These are phyloP conservation scores for Kwoniella pini DNA, from an alignment of 768 basidiomycete species.

Conservation along the genomic window DNA sequence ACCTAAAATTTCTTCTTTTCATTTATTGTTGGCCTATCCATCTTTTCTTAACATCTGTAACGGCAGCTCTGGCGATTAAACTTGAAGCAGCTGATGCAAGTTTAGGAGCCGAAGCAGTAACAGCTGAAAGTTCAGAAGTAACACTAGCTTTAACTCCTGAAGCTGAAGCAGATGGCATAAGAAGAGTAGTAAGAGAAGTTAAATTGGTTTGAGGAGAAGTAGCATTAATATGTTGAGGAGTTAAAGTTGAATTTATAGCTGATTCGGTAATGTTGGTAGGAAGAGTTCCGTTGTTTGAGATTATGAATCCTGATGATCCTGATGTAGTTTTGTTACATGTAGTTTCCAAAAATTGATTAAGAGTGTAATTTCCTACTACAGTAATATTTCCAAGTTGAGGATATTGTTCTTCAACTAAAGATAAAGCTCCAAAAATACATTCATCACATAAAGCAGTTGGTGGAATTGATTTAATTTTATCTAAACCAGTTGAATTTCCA, in stretches of 20 bases:
- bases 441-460: slow-evolving; percentile 42
- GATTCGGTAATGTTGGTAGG: slow-evolving; percentile 43
- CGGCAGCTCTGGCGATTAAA: slow-evolving; percentile 2
- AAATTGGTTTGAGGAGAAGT: slow-evolving; percentile 13
- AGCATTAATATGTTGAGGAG: slow-evolving; percentile 24
- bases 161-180: slow-evolving; percentile 5
- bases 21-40: slow-evolving; percentile 32
- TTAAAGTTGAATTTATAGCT: slow-evolving; percentile 45
- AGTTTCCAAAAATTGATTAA: slow-evolving; percentile 30
- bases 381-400: slow-evolving; percentile 34
- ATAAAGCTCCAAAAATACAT: slow-evolving; percentile 48
- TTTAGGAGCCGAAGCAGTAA: background rate
- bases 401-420: slow-evolving; percentile 40
- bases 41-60: slow-evolving; percentile 25
- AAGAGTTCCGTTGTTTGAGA: slow-evolving; percentile 41
- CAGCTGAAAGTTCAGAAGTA: background rate
- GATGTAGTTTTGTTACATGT: slow-evolving; percentile 32
- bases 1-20: too few species aligned
- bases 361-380: slow-evolving; percentile 21
- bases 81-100: slow-evolving; percentile 10
- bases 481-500: slow-evolving; percentile 37
- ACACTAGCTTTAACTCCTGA: slow-evolving; percentile 1
- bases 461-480: slow-evolving; percentile 26
- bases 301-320: slow-evolving; percentile 6
- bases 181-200: slow-evolving; percentile 6